These are phyloP conservation scores for Gaeumannomyces tritici DNA, from an alignment of 2,329 filamentous ascomycete species.

Conservation along the genomic window DNA sequence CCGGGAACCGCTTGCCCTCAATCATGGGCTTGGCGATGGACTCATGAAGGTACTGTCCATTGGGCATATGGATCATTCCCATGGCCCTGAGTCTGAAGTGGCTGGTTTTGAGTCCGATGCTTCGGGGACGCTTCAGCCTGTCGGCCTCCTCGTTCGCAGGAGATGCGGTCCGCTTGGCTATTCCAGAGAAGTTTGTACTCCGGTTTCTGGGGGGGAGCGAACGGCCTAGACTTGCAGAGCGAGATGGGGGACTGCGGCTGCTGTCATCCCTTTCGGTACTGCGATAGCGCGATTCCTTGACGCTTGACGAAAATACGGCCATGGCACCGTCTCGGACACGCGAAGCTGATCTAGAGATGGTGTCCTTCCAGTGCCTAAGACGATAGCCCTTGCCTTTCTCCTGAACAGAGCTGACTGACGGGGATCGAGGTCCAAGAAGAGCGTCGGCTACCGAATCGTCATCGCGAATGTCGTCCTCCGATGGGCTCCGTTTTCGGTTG, in stretches of 20 bases:
- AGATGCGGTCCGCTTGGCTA: slow-evolving; percentile 3
- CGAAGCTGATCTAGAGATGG: slow-evolving; percentile 1
- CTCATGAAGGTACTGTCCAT: slow-evolving; percentile 30
- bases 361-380: slow-evolving; percentile 1
- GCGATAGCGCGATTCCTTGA: not conserved
- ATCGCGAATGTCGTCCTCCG: not conserved
- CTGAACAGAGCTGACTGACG: not conserved
- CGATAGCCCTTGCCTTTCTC: not conserved
- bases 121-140: not conserved
- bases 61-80: slow-evolving; percentile 22
- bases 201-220: slow-evolving; percentile 10
- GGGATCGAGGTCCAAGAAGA: slow-evolving; percentile 2
- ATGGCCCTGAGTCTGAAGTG: slow-evolving; percentile 37
- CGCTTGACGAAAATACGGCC: slow-evolving; percentile 3
- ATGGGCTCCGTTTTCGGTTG: too few species aligned
- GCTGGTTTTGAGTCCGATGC: slow-evolving; percentile 7
- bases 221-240: slow-evolving; percentile 11
- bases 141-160: not conserved
- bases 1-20: slow-evolving; percentile 27
- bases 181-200: slow-evolving; percentile 13
- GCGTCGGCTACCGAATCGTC: slow-evolving; percentile 1
- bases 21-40: slow-evolving; percentile 31
- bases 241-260: slow-evolving; percentile 10
- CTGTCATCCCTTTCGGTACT: slow-evolving; percentile 2
- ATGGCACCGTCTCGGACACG: slow-evolving; percentile 1